These are phyloP conservation scores for Yarrowia sp. DNA, from an alignment of 805 yeast genomes.

Conservation along the genomic window DNA sequence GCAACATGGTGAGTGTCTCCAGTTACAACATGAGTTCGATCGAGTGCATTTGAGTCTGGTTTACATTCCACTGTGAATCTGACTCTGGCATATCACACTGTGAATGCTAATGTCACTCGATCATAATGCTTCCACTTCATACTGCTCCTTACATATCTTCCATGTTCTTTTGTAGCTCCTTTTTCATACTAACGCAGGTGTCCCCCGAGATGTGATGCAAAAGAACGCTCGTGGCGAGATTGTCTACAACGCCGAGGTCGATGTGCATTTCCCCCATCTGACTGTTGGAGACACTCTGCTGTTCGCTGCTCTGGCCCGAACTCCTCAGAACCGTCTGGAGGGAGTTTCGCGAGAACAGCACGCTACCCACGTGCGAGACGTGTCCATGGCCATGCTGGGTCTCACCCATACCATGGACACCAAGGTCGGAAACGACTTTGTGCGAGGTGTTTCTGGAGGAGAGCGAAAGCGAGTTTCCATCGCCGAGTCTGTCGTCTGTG, in stretches of 20 bases:
- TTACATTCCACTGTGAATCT: too few relatives aligned
- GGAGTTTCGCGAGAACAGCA: not conserved
- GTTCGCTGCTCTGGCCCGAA: not conserved
- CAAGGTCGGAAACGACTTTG: slow-evolving; percentile 4
- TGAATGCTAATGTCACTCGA: too few relatives aligned
- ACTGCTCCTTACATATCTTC: too few relatives aligned
- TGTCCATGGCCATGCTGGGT: slow-evolving; percentile 5
- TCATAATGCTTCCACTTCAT: too few relatives aligned
- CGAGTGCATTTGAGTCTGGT: too few relatives aligned
- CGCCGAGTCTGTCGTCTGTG: not conserved
- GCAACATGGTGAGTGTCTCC: too few relatives aligned
- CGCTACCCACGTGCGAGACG: not conserved
- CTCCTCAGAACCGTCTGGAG: not conserved
- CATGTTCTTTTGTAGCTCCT: too few relatives aligned
- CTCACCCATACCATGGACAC: slow-evolving; percentile 7
- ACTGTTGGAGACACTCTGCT: not conserved
- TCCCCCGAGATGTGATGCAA: not conserved
- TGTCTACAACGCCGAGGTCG: slow-evolving; percentile 8
- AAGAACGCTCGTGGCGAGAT: not conserved
- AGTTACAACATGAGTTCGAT: too few relatives aligned
- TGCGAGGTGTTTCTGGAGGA: not conserved
- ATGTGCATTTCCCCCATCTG: not conserved
- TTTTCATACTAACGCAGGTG: not conserved
- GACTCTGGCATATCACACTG: too few relatives aligned
- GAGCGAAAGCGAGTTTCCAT: slow-evolving; percentile 1